phyloP scores from a whole-genome alignment of 2,329 filamentous ascomycete species.

The Trichophaea hybrida region DNA sequence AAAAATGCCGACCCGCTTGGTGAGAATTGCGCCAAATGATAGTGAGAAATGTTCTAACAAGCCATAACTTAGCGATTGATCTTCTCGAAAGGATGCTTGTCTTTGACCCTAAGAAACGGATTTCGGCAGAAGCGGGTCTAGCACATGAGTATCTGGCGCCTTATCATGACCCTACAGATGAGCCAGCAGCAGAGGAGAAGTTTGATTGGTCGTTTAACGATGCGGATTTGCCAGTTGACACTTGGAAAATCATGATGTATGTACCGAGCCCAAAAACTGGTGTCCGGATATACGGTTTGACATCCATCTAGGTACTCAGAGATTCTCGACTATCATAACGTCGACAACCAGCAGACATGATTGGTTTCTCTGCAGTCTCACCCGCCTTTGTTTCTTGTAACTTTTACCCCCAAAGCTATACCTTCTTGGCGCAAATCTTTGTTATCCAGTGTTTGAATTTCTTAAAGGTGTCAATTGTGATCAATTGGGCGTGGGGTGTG shows the following conservation, averaged over 20 bases:
- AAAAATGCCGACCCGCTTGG: slow-evolving; percentile 80
- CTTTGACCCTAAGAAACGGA: slow-evolving; percentile 92
- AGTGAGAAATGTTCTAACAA: slow-evolving; percentile 26
- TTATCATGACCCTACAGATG: slow-evolving; percentile 94
- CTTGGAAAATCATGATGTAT: slow-evolving; percentile 99
- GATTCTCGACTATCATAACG: slow-evolving; percentile 96
- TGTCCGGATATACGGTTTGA: not conserved
- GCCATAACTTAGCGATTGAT: slow-evolving; percentile 65
- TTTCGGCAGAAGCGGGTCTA: slow-evolving; percentile 73
- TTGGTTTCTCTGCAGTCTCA: slow-evolving; percentile 20
- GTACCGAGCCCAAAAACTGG: not conserved
- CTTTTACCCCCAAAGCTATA: slow-evolving; percentile 2
- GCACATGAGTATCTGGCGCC: slow-evolving; percentile 86
- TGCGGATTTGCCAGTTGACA: slow-evolving; percentile 89
- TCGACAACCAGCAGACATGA: slow-evolving; percentile 39
- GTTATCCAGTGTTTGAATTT: not conserved
- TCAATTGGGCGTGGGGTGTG: not conserved
- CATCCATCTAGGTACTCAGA: slow-evolving; percentile 68
- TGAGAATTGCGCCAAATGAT: slow-evolving; percentile 33
- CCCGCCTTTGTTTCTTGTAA: slow-evolving; percentile 2
- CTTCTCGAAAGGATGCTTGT: slow-evolving; percentile 94
- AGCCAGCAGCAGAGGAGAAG: slow-evolving; percentile 89
- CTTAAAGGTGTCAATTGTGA: not conserved
- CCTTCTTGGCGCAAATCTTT: slow-evolving; percentile 3
- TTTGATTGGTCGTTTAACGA: slow-evolving; percentile 99